Conservation (phyloP, 116 monocot genomes). For the Cymodocea nodosa region DNA sequence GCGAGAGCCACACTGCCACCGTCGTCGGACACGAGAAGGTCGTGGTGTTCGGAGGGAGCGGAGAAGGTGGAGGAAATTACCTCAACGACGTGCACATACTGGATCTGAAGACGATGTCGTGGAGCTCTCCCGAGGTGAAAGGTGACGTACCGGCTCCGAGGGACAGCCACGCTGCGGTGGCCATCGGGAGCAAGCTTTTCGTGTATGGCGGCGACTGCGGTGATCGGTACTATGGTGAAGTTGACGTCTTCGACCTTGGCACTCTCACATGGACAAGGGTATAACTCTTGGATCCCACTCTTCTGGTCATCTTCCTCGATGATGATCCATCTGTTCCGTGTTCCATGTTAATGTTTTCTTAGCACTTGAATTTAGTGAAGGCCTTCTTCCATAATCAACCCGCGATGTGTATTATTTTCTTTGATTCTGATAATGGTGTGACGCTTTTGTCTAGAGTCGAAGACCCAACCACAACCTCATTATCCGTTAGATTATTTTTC, state of each 20-base stretch:
- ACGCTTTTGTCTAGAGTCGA: too few relatives aligned
- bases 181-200: slow-evolving; percentile 42
- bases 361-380: too few relatives aligned
- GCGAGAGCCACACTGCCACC: slow-evolving; percentile 81
- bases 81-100: slow-evolving; percentile 83
- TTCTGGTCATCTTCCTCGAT: too few relatives aligned
- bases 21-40: slow-evolving; percentile 37
- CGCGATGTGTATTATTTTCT: too few relatives aligned
- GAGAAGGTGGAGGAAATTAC: slow-evolving; percentile 78
- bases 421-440: too few relatives aligned
- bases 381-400: too few relatives aligned
- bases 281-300: neutral
- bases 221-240: slow-evolving; percentile 76
- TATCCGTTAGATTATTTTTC: too few relatives aligned
- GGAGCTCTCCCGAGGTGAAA: slow-evolving; percentile 61
- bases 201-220: slow-evolving; percentile 95
- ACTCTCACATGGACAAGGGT: slow-evolving; percentile 81
- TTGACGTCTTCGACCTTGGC: slow-evolving; percentile 80
- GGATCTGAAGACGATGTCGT: slow-evolving; percentile 54
- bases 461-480: too few relatives aligned
- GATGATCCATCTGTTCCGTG: too few relatives aligned
- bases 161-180: slow-evolving; percentile 80
- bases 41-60: slow-evolving; percentile 86
- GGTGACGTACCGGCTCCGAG: slow-evolving; percentile 59
- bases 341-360: too few relatives aligned